These are phyloP conservation scores for Adansonia gregorii DNA, from an alignment of 441 rosid genomes.

Conservation along the genomic window DNA sequence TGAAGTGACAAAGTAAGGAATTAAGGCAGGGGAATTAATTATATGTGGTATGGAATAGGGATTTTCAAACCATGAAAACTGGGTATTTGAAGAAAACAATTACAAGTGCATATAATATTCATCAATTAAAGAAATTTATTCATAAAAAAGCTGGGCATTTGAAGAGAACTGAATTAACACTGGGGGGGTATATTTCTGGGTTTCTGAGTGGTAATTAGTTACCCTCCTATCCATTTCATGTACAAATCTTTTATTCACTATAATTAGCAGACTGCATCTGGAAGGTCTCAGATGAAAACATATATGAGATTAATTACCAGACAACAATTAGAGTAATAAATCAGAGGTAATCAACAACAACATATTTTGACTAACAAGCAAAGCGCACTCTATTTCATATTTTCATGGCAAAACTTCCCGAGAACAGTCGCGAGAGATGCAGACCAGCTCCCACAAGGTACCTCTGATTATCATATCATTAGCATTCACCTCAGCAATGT, in stretches of 20 bases:
- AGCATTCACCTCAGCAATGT: slow-evolving; percentile 77
- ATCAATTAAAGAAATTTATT: not conserved
- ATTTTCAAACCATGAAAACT: not conserved
- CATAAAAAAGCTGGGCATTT: not conserved
- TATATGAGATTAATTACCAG: not conserved
- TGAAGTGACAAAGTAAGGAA: not conserved
- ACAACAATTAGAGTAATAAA: slow-evolving; percentile 5
- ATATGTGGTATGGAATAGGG: not conserved
- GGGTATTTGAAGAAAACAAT: not conserved
- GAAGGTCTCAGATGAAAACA: not conserved
- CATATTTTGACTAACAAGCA: not conserved
- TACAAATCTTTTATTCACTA: slow-evolving; percentile 32
- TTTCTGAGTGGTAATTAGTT: slow-evolving; percentile 2
- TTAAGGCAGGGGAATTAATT: no score
- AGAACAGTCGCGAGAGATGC: slow-evolving; percentile 86
- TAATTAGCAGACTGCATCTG: slow-evolving; percentile 23
- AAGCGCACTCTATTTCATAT: not conserved
- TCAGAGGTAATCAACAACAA: not conserved
- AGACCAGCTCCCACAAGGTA: slow-evolving; percentile 92
- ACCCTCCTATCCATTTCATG: slow-evolving; percentile 23
- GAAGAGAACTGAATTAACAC: not conserved
- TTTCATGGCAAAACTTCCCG: slow-evolving; percentile 51
- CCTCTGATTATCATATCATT: slow-evolving; percentile 92
- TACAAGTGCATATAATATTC: not conserved
- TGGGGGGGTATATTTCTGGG: not conserved